Conservation (phyloP, 1,284 basidiomycete genomes). For the Meira nashicola region DNA sequence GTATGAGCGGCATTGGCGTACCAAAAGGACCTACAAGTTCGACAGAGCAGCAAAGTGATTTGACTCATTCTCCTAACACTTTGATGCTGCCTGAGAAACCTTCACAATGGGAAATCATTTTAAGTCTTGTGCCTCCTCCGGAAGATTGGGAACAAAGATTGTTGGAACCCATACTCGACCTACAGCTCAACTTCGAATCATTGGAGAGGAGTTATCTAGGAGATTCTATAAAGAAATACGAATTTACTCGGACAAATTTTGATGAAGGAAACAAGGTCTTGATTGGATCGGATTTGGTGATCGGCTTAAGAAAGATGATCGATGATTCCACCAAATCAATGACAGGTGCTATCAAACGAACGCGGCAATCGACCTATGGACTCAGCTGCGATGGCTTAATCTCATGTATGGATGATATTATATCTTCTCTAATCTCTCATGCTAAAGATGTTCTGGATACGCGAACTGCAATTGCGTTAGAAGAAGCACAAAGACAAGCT, state of each 20-base stretch:
- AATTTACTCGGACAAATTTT: too few species aligned
- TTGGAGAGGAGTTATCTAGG: slow-evolving; percentile 1
- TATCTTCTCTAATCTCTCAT: neutral
- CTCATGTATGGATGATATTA: neutral
- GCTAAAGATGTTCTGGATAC: neutral
- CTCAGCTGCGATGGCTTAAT: neutral
- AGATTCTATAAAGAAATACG: too few species aligned
- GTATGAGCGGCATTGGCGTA: too few species aligned
- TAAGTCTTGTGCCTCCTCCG: neutral
- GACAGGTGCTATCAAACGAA: neutral
- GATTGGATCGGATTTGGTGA: neutral
- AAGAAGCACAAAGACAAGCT: slow-evolving; percentile 2
- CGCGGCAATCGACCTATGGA: neutral
- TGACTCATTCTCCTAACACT: too few species aligned
- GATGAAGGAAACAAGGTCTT: neutral
- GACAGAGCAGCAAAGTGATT: too few species aligned
- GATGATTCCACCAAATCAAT: neutral
- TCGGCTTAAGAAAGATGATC: neutral
- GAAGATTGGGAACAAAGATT: slow-evolving; percentile 5
- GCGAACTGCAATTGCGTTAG: neutral
- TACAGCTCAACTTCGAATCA: slow-evolving; percentile 5
- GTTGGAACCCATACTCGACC: neutral
- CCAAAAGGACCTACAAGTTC: too few species aligned
- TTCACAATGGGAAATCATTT: neutral
- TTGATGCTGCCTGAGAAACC: too few species aligned